Conservation (phyloP, 2,329 filamentous ascomycete species). For the Xylariaceae sp. region DNA sequence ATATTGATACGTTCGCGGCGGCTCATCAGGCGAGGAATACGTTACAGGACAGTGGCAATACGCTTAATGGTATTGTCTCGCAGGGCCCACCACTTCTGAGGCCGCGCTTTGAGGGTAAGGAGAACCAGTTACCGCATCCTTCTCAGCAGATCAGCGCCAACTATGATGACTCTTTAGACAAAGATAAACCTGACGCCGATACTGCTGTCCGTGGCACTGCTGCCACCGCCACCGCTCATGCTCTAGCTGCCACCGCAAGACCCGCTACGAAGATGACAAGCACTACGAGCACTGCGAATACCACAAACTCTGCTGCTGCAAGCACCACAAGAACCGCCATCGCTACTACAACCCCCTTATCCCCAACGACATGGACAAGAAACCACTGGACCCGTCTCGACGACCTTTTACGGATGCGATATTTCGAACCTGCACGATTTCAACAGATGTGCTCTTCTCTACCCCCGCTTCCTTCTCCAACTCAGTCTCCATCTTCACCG, state of each 20-base stretch:
- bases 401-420: slow-evolving; percentile 45
- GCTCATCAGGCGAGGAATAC: neutral
- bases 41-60: slow-evolving; percentile 2
- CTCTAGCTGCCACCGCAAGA: no score
- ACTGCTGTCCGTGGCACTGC: no score
- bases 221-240: no score
- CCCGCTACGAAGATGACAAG: no score
- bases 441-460: slow-evolving; percentile 25
- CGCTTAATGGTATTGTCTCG: slow-evolving; percentile 1
- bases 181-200: neutral
- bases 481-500: no score
- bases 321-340: no score
- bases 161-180: slow-evolving; percentile 15
- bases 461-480: neutral
- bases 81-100: slow-evolving; percentile 18
- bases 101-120: slow-evolving; percentile 28
- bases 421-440: slow-evolving; percentile 37
- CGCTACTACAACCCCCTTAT: slow-evolving; percentile 27
- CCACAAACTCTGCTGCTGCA: no score
- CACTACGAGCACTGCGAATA: no score
- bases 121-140: slow-evolving; percentile 30
- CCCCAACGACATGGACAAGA: slow-evolving; percentile 42
- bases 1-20: slow-evolving; percentile 20
- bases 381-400: slow-evolving; percentile 51
- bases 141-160: slow-evolving; percentile 6